Conservation (phyloP, 164 flowering plant genomes). For the Umbilicus rupestris region DNA sequence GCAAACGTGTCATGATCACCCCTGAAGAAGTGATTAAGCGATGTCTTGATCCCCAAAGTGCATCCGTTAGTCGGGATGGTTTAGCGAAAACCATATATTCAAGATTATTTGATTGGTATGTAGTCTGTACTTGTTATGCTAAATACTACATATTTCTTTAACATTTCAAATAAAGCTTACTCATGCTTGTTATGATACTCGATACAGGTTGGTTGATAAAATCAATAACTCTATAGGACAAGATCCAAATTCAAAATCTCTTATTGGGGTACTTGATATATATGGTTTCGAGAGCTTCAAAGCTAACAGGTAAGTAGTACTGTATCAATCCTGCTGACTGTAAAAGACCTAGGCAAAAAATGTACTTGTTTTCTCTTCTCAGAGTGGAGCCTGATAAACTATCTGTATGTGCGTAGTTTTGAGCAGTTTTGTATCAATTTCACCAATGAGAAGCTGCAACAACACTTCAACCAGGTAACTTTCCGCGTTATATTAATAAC, state of each 20-base stretch:
- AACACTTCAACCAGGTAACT: slow-evolving; percentile 70
- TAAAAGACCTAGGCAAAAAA: too few species aligned
- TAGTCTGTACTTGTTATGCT: not conserved
- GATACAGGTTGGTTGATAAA: slow-evolving; percentile 64
- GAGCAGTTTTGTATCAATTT: slow-evolving; percentile 80
- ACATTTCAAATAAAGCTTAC: not conserved
- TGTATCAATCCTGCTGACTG: not conserved
- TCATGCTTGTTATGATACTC: not conserved
- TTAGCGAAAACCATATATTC: slow-evolving; percentile 54
- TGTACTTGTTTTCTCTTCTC: not conserved
- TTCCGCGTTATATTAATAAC: not conserved
- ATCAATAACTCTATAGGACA: slow-evolving; percentile 67
- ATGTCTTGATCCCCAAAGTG: slow-evolving; percentile 48
- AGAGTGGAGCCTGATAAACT: not conserved
- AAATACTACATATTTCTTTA: not conserved
- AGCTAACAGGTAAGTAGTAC: slow-evolving; percentile 42
- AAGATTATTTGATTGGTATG: slow-evolving; percentile 50
- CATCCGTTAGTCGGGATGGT: slow-evolving; percentile 45
- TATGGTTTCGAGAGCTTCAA: slow-evolving; percentile 84
- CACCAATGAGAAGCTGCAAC: slow-evolving; percentile 78
- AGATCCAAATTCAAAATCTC: slow-evolving; percentile 50
- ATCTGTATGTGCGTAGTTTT: slow-evolving; percentile 36
- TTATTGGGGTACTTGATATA: slow-evolving; percentile 76
- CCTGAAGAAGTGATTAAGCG: slow-evolving; percentile 62
- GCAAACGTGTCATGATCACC: slow-evolving; percentile 55